Evolutionary conservation across 257 asterid genomes (phyloP), one percentile per base, ranked within the genome.

Genomic region (Thymus quinquecostatus): DNA sequence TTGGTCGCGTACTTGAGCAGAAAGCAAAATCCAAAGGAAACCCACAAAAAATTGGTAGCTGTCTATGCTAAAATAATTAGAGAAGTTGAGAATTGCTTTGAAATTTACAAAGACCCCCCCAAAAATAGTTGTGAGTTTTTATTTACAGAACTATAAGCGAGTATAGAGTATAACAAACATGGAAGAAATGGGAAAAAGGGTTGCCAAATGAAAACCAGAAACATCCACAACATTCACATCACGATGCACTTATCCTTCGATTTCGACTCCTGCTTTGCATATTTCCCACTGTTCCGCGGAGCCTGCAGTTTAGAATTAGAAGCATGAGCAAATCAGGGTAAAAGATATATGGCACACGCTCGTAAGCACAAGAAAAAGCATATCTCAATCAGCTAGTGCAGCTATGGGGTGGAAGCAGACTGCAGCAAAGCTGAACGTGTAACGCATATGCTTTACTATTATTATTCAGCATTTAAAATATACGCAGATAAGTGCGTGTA

Each of bases 171-270:
- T 5, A 34, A 78, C 71, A 78, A 28, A 53, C 49, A 57, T 40
- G 56, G 70, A 72, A 32, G 70, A 66, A 40, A 28, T 38, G 10
- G 45, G 51, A 28, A 44, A 75, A 56, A 30, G 10, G 10, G 60
- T 55, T 53, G 67, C 51, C 44, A 50, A 57, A 38, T 38, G 0
- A 44, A 44, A 59, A 60, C 2, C 62, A 47, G 44, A 73, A 69
- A 69, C 68, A 64, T 33, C 66, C 14, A 27, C 47, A 60, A 10
- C 73, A 72, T 49, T 79, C 72, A 92, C 97, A 92, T 87, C 72
- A 92, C 73, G 70, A 72, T 75, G 82, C 97, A 90, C 80, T 82
- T 89, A 41, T 88, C 96, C 75, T 88, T 90, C 29, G 95, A 84
- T 77, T 87, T 89, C 2, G 91, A 44, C 38, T 91, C 97, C 72